These are phyloP conservation scores for Trichophyton equinum DNA, from an alignment of 2,329 filamentous ascomycete species.

Conservation along the genomic window DNA sequence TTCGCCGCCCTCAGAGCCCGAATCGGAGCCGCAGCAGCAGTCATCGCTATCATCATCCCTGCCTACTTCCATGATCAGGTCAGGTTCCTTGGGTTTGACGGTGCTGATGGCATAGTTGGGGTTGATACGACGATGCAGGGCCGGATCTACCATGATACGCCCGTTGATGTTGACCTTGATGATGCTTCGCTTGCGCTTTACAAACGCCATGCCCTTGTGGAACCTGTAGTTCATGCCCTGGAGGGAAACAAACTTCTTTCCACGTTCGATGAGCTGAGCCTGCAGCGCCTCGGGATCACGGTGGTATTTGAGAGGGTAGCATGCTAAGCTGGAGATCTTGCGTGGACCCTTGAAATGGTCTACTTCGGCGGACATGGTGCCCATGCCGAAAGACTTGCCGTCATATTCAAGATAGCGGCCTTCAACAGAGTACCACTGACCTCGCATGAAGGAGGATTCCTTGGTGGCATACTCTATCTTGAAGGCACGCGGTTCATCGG, in stretches of 20 bases:
- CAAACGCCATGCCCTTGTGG: conserved; percentile 73
- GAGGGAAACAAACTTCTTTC: conserved; percentile 72
- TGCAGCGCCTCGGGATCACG: conserved; percentile 55
- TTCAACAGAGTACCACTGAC: conserved; percentile 64
- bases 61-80: conserved; percentile 39
- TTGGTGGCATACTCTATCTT: conserved; percentile 67
- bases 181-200: conserved; percentile 63
- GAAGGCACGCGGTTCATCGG: conserved; percentile 68
- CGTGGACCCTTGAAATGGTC: conserved; percentile 64
- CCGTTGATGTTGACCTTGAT: conserved; percentile 76
- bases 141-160: conserved; percentile 76
- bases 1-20: conserved; percentile 11
- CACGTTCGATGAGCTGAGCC: conserved; percentile 59
- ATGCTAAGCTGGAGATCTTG: conserved; percentile 66
- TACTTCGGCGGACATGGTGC: conserved; percentile 57
- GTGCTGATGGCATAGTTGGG: conserved; percentile 71
- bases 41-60: conserved; percentile 31
- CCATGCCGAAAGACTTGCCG: conserved; percentile 71
- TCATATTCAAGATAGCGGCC: conserved; percentile 73
- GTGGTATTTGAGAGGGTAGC: conserved; percentile 71
- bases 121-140: conserved; percentile 69
- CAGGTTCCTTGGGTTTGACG: conserved; percentile 59
- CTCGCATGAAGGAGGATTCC: conserved; percentile 55
- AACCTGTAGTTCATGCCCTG: conserved; percentile 71
- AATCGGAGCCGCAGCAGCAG: conserved; percentile 26